Base-by-base conservation (phyloP, 768 basidiomycete species). In the Serendipita indica region DNA sequence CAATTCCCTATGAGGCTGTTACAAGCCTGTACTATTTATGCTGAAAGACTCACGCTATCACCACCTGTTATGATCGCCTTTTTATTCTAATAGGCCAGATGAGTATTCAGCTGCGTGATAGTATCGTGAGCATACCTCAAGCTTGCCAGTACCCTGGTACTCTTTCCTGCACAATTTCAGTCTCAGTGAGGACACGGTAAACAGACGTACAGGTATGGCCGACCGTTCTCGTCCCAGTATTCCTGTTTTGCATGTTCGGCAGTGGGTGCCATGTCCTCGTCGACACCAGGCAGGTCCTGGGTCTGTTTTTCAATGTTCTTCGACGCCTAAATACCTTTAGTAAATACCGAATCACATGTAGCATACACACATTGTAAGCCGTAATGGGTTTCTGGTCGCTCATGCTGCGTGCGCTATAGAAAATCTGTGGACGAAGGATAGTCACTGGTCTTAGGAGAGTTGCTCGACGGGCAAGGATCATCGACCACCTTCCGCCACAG, bases 131-230 rank as follows among this genome's bases (percentile, higher is more conserved):
- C 7, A 57, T 20, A 18, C 68, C 60, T 67, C 65, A 49, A 73
- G 65, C 72, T 78, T 81, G 39, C 73, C 76, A 22, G 68, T 70
- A 3, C 79, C 79, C 37, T 68, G 67, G 67, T 83, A 82, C 65
- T 79, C 75, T 54, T 71, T 66, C 3, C 49, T 54, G 30, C 10
- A 7, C 1, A 27, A 54, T 12, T 27, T 54, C 32, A 54, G 32
- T 28, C 5, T 16, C 7, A 33, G 32, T 12, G 30, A 54, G 49
- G 7, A 30, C 22, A 54, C 16, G 25, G 10, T 30, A 30, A 28
- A 10, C 18, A 27, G 12, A 54, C 49, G 20, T 28, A 54, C 49
- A 79, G 69, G 63, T 69, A 73, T 3, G 78, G 77, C 63, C 77
- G 74, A 3, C 80, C 75, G 3, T 75, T 63, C 43, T 78, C 68